Evolutionary conservation across 495 filamentous ascomycete species (phyloP), one percentile per base, ranked within the genome.

Genomic region (Hypoxylon lienhwacheense): DNA sequence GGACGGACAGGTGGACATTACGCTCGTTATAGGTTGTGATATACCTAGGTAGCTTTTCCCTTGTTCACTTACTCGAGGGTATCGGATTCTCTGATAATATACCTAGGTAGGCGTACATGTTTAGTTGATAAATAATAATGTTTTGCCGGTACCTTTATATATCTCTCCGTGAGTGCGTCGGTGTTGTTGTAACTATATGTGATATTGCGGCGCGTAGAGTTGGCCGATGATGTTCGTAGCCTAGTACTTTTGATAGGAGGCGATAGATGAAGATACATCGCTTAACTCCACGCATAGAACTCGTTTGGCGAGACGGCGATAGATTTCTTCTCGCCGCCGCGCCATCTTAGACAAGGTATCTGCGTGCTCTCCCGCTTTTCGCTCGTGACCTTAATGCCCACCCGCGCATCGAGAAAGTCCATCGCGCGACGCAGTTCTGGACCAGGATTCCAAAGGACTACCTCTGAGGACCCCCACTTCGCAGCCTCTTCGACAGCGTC

Each of bases 271-370:
- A 5, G 11, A 4, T 32, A n/a, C 19, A 10, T 47, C 48, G 26
- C 41, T 34, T 56, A 65, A 24, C 63, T 55, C 58, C 53, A 65
- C 2, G 20, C 43, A 14, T 65, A 65, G 4, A 43, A 52, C 41
- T 65, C 63, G 32, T 59, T 59, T 2, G 59, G 42, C 12, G 3
- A 29, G 8, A 63, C 14, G n/a, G 12, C 32, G 7, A 31, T 25
- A 1, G 16, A 8, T 28, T 24, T 55, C 46, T 50, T 59, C 42
- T 65, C 52, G n/a, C 33, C 58, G 2, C 41, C 26, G 10, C 45
- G 43, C 52, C 46, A 56, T 22, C 58, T 47, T 2, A 61, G 2
- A 12, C 58, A 61, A 7, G 58, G 58, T 31, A 61, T 37, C 8
- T 53, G 11, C 10, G 22, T 25, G 25, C 4, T 37, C 6, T 53